Base-by-base conservation (phyloP, 2,329 filamentous ascomycete genomes). In the Metarhizium robertsii region DNA sequence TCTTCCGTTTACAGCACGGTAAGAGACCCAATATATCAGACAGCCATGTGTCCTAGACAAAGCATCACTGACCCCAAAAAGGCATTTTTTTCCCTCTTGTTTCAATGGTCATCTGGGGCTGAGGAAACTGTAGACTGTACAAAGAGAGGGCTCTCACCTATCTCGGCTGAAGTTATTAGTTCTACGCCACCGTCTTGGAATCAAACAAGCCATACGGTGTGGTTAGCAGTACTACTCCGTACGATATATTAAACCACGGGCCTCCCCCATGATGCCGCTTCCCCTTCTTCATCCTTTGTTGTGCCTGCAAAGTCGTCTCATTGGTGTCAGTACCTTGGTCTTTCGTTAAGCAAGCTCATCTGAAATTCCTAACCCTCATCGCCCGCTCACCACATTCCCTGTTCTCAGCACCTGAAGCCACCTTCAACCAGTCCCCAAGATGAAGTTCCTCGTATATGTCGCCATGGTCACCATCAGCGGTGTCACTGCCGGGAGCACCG, bases 381-480 rank as follows among this genome's bases (percentile, higher is more conserved):
- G 6, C 32, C 32, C 25, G 25, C 25, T 25, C 25, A 25, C 25
- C 25, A 25, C 25, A 25, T 25, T 3, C 25, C 25, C 25, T 25
- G 25, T 25, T 25, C 25, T 25, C 25, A 25, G 25, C 25, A 25
- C 25, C 25, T 4, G 3, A 25, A 34, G 32, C 32, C 32, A 34
- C 2, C 32, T 34, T 11, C 32, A 34, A 34, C 32, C 38, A 18
- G 46, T 54, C 57, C 48, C 50, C 66, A 73, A 60, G 32, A 79
- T 79, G 76, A 76, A 77, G 73, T 71, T 74, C 66, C 56, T 75
- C 61, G 54, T 72, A 55, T 62, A 72, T 52, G 58, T 77, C 59
- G 67, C 72, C 60, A 57, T 76, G 56, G 68, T 77, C 56, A 68
- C 68, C 60, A 65, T 65, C 57, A 66, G 66, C 52, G 64, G 62